Evolutionary conservation across 2,329 filamentous ascomycete species (phyloP), one percentile per base, ranked within the genome.

Genomic region (Pyrenophora seminiperda): DNA sequence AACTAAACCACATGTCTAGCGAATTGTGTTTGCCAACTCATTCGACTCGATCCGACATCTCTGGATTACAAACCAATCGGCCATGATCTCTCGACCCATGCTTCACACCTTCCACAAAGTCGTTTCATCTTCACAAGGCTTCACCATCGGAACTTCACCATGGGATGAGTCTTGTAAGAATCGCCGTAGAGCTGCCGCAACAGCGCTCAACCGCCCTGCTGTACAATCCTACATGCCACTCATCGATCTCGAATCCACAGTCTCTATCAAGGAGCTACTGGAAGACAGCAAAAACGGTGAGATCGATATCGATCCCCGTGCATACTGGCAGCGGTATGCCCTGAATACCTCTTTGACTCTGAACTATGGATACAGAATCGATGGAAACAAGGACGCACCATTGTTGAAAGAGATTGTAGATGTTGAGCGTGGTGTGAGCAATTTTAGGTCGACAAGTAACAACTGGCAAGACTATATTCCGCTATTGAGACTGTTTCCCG

Each of bases 401-500:
- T 76, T 92, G 6, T 77, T 93, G 5, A 77, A 83, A 15, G 90
- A 93, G 66, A 91, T 94, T 49, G 84, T 85, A 0, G 79, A 85
- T 38, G 89, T 93, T 3, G 90, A 93, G 70, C 81, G 88, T 22
- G 85, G 84, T 4, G 85, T 94, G 18, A 87, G 85, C 44, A 89
- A 89, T 61, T 88, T 92, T 66, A 77, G 90, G 39, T 88, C 84
- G 19, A 93, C 89, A 0, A 90, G 86, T 62, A 90, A 91, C 66
- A 93, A 93, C 68, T 90, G 88, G 84, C 87, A 90, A 64, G 90
- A 94, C 64, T 93, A 93, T 59, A 83, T 94, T n/a, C 89, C 90
- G 0, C 63, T 92, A 4, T 68, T 94, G 53, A 80, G 90, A 20
- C 70, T 91, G 2, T 80, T 83, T 58, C 81, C 85, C 2, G 83